Evolutionary conservation across 192 early-diverging fungal genomes (phyloP).

Genomic region (Polychytrium aggregatum): DNA sequence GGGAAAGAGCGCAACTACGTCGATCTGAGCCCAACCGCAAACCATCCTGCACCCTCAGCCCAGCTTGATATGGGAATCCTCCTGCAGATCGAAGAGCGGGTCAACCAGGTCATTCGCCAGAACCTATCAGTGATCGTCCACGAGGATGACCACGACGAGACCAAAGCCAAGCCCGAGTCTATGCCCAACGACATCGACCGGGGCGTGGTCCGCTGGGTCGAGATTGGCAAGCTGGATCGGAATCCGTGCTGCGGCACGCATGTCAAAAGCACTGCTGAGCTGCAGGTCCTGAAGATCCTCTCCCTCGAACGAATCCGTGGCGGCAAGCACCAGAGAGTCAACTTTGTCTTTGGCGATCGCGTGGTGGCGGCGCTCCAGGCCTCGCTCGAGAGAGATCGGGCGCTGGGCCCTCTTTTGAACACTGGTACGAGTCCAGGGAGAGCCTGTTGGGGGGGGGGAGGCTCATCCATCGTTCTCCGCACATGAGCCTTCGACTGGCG

Average conservation of each 20-base stretch:
- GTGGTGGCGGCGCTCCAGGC: conserved; percentile 12
- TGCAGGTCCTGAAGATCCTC: conserved; percentile 54
- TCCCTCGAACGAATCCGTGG: conserved; percentile 46
- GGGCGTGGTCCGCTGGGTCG: conserved; percentile 33
- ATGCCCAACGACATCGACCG: conserved; percentile 41
- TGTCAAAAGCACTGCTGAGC: conserved; percentile 39
- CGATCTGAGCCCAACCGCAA: no score
- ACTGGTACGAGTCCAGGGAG: no score
- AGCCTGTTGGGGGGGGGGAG: no score
- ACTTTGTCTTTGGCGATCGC: conserved; percentile 57
- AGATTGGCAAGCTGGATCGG: conserved; percentile 36
- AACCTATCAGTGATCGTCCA: conserved; percentile 33
- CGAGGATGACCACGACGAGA: conserved; percentile 7
- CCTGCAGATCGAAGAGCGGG: conserved; percentile 29
- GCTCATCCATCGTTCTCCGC: no score
- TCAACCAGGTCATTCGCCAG: conserved; percentile 45
- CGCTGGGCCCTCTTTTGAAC: no score
- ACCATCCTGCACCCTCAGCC: no score
- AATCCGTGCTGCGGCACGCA: conserved; percentile 73
- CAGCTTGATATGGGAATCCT: conserved; percentile 10
- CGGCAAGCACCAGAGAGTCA: conserved; percentile 51
- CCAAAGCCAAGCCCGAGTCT: conserved; percentile 32
- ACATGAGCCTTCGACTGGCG: no score
- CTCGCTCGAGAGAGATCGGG: no score
- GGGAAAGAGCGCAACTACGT: conserved; percentile 45